These are phyloP conservation scores for Saccharomyces hybrid DNA, from an alignment of 1,139 yeast species.

Conservation along the genomic window DNA sequence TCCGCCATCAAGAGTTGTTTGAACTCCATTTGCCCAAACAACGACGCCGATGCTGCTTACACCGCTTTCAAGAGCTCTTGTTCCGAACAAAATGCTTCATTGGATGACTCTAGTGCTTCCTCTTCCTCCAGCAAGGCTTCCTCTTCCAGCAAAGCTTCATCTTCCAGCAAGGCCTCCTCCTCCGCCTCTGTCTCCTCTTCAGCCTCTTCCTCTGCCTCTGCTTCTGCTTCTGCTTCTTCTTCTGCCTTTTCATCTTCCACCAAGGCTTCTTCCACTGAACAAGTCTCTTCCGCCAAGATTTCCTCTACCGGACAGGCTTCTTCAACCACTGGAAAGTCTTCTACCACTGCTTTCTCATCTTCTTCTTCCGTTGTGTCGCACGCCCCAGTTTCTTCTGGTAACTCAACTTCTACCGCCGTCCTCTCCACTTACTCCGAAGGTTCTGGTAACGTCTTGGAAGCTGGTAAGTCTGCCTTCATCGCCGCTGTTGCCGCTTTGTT, in stretches of 20 bases:
- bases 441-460: slow-evolving; percentile 30
- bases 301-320: slow-evolving; percentile 1
- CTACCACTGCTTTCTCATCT: slow-evolving; percentile 12
- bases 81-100: slow-evolving; percentile 35
- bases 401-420: slow-evolving; percentile 9
- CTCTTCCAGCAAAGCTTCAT: slow-evolving; percentile 22
- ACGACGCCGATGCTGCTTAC: slow-evolving; percentile 49
- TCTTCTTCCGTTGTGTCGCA: slow-evolving; percentile 2
- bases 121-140: slow-evolving; percentile 7
- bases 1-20: slow-evolving; percentile 52
- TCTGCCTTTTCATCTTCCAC: slow-evolving; percentile 19
- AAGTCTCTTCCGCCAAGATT: slow-evolving; percentile 19
- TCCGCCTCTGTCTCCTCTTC: slow-evolving; percentile 15
- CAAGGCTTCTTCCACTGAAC: slow-evolving; percentile 10
- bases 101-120: slow-evolving; percentile 20
- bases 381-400: slow-evolving; percentile 3
- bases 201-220: slow-evolving; percentile 12
- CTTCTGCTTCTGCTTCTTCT: slow-evolving; percentile 3
- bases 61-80: slow-evolving; percentile 51
- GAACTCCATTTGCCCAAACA: slow-evolving; percentile 57
- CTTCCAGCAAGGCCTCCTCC: slow-evolving; percentile 28
- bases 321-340: slow-evolving; percentile 17
- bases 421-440: slow-evolving; percentile 18
- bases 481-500: slow-evolving; percentile 33
- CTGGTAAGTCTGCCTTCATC: slow-evolving; percentile 25